Evolutionary conservation across 73 alveolate species (phyloP).

Genomic region (Tetrahymena elliotti): DNA sequence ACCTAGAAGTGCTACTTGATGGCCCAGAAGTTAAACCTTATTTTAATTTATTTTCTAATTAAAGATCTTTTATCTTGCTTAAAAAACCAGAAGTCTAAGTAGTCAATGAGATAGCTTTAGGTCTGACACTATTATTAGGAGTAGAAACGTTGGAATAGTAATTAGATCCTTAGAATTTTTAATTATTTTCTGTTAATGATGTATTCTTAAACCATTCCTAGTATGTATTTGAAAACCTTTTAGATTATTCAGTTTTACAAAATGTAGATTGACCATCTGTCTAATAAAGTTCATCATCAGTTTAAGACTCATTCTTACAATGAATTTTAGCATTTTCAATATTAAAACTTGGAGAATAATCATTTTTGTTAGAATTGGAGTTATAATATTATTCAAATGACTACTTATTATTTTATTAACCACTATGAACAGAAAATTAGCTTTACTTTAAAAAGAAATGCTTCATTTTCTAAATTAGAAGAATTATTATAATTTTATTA

Average conservation of each 20-base stretch:
- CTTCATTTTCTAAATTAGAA: too few species aligned
- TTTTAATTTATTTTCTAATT: too few species aligned
- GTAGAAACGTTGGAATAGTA: neutral
- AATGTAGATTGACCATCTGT: neutral
- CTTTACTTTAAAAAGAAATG: too few species aligned
- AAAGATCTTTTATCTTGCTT: neutral
- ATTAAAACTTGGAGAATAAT: neutral
- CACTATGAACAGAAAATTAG: neutral
- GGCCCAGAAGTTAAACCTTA: neutral
- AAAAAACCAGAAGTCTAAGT: neutral
- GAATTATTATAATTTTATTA: too few species aligned
- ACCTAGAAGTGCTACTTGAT: neutral
- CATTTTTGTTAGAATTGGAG: neutral
- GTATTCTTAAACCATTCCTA: neutral
- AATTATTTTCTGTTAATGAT: neutral
- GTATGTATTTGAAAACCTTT: neutral
- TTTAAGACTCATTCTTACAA: neutral
- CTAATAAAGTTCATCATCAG: neutral
- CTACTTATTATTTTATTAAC: too few species aligned
- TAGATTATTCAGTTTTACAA: neutral
- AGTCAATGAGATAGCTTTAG: neutral
- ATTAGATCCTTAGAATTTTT: neutral
- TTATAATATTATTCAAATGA: neutral
- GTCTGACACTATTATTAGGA: neutral
- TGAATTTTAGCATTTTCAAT: neutral